A percentile compares a stretch with the other conserved stretches of the same genome.
phyloP scores from a whole-genome alignment of 192 early-diverging fungal species.

The Lunasporangiospora selenospora region DNA sequence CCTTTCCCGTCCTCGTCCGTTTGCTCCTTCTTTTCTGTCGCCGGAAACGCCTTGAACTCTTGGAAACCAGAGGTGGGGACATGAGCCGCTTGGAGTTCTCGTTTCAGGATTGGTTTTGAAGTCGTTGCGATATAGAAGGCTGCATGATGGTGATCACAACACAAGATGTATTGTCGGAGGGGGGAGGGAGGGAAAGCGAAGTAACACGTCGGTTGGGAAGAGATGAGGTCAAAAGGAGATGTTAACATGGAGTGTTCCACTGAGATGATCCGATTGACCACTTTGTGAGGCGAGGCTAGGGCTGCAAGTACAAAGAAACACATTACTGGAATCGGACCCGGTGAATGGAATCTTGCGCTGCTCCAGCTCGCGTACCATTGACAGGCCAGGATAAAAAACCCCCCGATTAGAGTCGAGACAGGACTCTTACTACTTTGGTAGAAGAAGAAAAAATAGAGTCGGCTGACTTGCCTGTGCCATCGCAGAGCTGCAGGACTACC shows the following conservation, averaged over 20 bases:
- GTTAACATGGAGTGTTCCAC: no score
- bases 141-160: not conserved
- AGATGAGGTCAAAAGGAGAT: no score
- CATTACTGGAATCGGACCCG: constrained; percentile 26
- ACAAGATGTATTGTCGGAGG: not conserved
- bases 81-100: constrained; percentile 19
- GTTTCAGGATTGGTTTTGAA: constrained; percentile 29
- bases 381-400: constrained; percentile 33
- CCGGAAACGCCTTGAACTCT: constrained; percentile 10
- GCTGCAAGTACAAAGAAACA: no score
- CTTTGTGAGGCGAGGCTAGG: no score
- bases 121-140: constrained; percentile 29
- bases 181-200: no score
- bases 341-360: constrained; percentile 14
- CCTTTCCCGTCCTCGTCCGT: not conserved
- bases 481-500: constrained; percentile 39
- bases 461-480: constrained; percentile 31
- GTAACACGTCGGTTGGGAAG: no score
- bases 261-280: no score
- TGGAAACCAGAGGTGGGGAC: constrained; percentile 30
- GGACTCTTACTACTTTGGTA: no score
- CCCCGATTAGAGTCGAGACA: no score
- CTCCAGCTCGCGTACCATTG: constrained; percentile 18
- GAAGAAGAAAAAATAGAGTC: no score
- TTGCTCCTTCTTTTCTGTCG: no score